Percentiles rank a stretch among this genome's conserved stretches.
These are phyloP conservation scores for Trichoderma koningiopsis DNA, from an alignment of 2,329 filamentous ascomycete genomes.

Conservation along the genomic window DNA sequence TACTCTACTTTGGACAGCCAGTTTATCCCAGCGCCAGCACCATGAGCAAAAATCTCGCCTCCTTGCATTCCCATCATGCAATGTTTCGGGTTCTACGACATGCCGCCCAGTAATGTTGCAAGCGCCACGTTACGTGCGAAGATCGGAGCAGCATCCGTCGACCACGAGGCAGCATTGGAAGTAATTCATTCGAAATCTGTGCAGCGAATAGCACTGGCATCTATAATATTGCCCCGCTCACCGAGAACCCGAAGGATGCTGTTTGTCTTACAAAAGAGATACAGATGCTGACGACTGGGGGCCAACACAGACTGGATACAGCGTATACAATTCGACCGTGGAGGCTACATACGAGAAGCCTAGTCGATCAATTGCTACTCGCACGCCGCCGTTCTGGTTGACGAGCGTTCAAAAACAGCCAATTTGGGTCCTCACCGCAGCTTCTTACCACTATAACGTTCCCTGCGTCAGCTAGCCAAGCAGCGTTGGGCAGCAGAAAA, in stretches of 20 bases:
- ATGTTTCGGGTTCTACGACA: not conserved
- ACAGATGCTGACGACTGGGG: not conserved
- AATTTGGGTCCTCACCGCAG: not conserved
- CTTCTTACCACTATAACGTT: not conserved
- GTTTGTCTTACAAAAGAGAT: not conserved
- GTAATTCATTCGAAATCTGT: not conserved
- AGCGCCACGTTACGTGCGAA: not conserved
- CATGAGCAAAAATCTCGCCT: not conserved
- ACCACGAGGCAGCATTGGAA: not conserved
- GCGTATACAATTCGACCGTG: not conserved
- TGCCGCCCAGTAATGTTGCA: not conserved
- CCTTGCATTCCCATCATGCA: constrained; percentile 3
- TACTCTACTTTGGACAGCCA: not conserved
- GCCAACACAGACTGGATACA: not conserved
- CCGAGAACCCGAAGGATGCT: not conserved
- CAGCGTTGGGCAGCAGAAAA: not conserved
- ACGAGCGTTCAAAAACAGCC: not conserved
- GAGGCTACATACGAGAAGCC: not conserved
- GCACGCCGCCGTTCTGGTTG: not conserved
- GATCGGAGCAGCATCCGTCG: not conserved
- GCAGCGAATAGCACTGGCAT: not conserved
- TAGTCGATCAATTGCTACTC: not conserved
- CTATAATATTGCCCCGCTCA: not conserved
- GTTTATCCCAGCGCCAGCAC: not conserved
- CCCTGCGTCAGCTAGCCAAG: not conserved